Percentiles rank a stretch among this genome's conserved stretches.
Conservation (phyloP, 1,284 basidiomycete genomes). For the Ceratorhiza oryzae-sativae region DNA sequence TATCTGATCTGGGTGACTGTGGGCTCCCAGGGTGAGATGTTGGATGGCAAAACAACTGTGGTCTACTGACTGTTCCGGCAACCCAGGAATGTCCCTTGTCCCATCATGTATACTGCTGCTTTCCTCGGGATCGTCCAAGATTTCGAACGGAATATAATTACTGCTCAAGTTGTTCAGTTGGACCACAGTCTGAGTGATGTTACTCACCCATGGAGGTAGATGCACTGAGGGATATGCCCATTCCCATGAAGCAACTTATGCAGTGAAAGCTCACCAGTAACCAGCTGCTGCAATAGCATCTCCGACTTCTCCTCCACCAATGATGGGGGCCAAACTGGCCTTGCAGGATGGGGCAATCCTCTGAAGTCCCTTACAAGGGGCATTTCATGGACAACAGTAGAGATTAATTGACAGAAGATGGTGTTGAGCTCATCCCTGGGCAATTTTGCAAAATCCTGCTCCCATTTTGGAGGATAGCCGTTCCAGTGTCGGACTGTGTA, state of each 20-base stretch:
- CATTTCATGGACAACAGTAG: neutral
- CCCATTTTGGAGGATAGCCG: neutral
- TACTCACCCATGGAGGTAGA: constrained; percentile 12
- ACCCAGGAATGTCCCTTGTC: too few species aligned
- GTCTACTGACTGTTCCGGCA: too few species aligned
- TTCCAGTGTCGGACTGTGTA: neutral
- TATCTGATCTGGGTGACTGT: too few species aligned
- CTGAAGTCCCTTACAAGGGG: neutral
- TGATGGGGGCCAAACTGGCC: neutral
- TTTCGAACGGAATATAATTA: too few species aligned
- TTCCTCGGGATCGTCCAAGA: too few species aligned
- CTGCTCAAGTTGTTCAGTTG: too few species aligned
- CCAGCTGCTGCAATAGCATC: neutral
- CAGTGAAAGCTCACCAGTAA: neutral
- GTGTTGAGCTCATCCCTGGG: neutral
- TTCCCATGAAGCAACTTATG: neutral
- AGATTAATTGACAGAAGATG: constrained; percentile 17
- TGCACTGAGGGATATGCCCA: neutral
- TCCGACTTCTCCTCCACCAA: neutral
- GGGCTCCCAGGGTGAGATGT: too few species aligned
- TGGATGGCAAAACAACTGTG: too few species aligned
- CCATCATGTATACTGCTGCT: too few species aligned
- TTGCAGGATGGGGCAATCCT: neutral
- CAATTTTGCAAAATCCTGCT: neutral
- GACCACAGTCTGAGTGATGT: too few species aligned